These are phyloP conservation scores for Rubia balearica DNA, from an alignment of 305 asterid genomes.

Conservation along the genomic window DNA sequence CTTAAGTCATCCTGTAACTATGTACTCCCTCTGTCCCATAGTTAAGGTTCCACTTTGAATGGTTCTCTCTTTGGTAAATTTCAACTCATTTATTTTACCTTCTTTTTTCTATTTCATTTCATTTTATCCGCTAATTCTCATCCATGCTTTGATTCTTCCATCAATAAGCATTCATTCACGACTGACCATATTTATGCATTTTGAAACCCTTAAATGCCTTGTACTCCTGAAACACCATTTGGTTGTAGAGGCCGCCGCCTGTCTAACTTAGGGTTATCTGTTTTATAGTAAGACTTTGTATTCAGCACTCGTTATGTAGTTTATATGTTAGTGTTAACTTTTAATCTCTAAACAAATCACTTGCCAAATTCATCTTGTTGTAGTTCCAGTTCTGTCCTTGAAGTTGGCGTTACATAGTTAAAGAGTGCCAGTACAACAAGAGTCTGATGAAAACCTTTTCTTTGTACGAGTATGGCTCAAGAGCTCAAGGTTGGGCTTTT, in stretches of 20 bases:
- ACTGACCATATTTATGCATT: neutral
- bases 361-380: neutral
- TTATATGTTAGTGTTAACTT: neutral
- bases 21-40: neutral
- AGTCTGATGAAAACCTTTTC: conserved; percentile 7
- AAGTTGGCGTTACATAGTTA: neutral
- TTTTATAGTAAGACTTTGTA: neutral
- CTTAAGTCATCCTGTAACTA: neutral
- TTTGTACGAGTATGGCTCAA: conserved; percentile 16
- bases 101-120: neutral
- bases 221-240: neutral
- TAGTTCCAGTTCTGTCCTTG: conserved; percentile 2
- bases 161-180: neutral
- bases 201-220: neutral
- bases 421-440: neutral
- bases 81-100: neutral
- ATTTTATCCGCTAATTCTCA: neutral
- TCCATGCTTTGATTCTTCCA: neutral
- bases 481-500: conserved; percentile 22
- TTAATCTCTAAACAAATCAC: neutral
- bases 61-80: neutral
- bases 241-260: neutral
- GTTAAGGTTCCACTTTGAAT: neutral
- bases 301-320: neutral
- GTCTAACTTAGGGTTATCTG: neutral